Percentiles rank a stretch among this genome's conserved stretches.
Evolutionary conservation across 805 yeast species (phyloP).

Genomic region (Candida nemodendra): DNA sequence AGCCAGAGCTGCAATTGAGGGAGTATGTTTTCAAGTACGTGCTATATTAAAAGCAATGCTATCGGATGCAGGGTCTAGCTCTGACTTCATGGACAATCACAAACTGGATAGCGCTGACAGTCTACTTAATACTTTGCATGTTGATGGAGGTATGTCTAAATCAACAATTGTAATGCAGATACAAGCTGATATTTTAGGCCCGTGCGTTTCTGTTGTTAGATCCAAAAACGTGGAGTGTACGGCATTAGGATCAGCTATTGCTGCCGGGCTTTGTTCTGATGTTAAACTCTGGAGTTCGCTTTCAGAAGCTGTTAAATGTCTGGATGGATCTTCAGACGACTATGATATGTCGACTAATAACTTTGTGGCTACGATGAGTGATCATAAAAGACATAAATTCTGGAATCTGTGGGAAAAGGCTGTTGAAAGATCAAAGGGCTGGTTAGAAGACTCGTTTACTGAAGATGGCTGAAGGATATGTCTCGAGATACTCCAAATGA

Average conservation of each 20-base stretch:
- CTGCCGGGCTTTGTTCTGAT: conserved; percentile 73
- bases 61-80: conserved; percentile 60
- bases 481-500: no score
- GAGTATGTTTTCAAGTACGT: conserved; percentile 90
- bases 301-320: conserved; percentile 56
- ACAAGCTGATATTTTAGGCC: conserved; percentile 89
- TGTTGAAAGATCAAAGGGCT: conserved; percentile 73
- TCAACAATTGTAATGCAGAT: conserved; percentile 91
- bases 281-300: conserved; percentile 74
- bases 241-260: conserved; percentile 94
- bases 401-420: conserved; percentile 88
- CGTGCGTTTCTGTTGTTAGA: conserved; percentile 75
- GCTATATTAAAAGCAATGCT: conserved; percentile 91
- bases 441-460: conserved; percentile 46
- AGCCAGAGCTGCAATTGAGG: conserved; percentile 93
- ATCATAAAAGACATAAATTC: conserved; percentile 54
- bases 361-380: conserved; percentile 42
- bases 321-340: conserved; percentile 32
- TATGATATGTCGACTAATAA: conserved; percentile 10
- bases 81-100: conserved; percentile 55
- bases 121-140: conserved; percentile 49
- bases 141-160: conserved; percentile 95
- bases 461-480: conserved; percentile 14
- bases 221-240: conserved; percentile 88
- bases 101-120: conserved; percentile 39